A percentile compares a stretch with the other conserved stretches of the same genome.
These are phyloP conservation scores for Posidonia oceanica DNA, from an alignment of 116 monocot genomes.

Conservation along the genomic window DNA sequence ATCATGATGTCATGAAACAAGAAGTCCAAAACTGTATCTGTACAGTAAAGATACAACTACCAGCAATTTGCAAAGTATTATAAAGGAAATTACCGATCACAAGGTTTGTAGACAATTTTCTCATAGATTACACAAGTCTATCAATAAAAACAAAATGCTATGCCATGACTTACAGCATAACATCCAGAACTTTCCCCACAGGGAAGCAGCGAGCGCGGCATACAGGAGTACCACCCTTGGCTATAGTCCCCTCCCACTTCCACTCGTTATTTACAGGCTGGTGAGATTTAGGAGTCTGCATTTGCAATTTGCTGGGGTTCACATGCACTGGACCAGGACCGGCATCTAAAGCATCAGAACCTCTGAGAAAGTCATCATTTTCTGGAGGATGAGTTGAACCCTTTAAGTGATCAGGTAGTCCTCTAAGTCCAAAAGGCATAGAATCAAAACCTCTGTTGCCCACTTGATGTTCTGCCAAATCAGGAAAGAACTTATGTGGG, in stretches of 20 bases:
- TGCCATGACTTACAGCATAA: conserved; percentile 80
- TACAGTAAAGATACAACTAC: too few relatives aligned
- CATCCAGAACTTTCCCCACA: conserved; percentile 83
- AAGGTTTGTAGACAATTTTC: too few relatives aligned
- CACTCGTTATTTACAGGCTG: conserved; percentile 43
- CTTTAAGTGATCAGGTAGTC: conserved; percentile 20
- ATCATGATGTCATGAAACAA: too few relatives aligned
- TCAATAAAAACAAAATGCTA: neutral
- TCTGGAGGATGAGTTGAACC: conserved; percentile 24
- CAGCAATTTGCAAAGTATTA: too few relatives aligned
- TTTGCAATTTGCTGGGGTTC: conserved; percentile 18
- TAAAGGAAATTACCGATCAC: too few relatives aligned
- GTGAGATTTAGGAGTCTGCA: conserved; percentile 25
- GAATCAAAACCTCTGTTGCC: conserved; percentile 21
- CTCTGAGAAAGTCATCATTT: conserved; percentile 35
- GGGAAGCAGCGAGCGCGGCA: conserved; percentile 98
- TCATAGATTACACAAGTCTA: neutral
- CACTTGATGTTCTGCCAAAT: conserved; percentile 23
- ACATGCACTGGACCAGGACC: conserved; percentile 16
- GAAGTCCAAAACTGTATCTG: too few relatives aligned
- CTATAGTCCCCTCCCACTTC: conserved; percentile 98
- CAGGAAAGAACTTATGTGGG: conserved; percentile 16
- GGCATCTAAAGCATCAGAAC: conserved; percentile 20
- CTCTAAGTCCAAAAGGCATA: conserved; percentile 27
- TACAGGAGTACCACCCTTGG: conserved; percentile 75